These are phyloP conservation scores for Colletotrichum siamense DNA, from an alignment of 2,329 filamentous ascomycete genomes.

Conservation along the genomic window DNA sequence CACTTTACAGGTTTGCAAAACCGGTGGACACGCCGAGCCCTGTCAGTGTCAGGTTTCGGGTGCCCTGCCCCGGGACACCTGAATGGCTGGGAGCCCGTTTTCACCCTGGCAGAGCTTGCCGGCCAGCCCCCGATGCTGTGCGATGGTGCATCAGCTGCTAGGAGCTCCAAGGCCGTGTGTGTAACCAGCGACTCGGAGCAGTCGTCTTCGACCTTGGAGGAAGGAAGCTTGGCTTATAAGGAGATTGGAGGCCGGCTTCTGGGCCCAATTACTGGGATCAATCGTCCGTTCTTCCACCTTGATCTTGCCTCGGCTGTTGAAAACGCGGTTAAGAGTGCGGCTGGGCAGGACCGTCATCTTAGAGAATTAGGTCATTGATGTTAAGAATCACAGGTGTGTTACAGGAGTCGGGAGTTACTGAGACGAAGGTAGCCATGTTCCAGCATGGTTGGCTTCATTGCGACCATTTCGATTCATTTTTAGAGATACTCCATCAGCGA, in stretches of 20 bases:
- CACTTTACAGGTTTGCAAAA: constrained; percentile 60
- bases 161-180: not conserved
- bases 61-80: constrained; percentile 30
- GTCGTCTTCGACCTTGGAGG: not conserved
- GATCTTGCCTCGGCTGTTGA: constrained; percentile 50
- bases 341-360: not conserved
- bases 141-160: accelerated
- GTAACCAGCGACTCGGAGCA: not conserved
- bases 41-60: constrained; percentile 62
- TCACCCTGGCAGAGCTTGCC: constrained; percentile 26
- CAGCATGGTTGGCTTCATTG: not conserved
- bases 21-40: constrained; percentile 61
- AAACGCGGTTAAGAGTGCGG: constrained; percentile 29
- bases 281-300: constrained; percentile 54
- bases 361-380: not conserved
- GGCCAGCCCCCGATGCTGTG: not conserved
- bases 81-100: constrained; percentile 13
- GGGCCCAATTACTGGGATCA: constrained; percentile 39
- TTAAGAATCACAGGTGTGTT: no score
- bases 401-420: not conserved
- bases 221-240: not conserved
- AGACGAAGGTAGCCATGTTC: accelerated
- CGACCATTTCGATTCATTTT: not conserved
- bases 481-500: not conserved
- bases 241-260: not conserved